Evolutionary conservation across 164 flowering plant genomes (phyloP), one percentile per base, ranked within the genome.

Genomic region (grape (Vitis vinifera)): DNA sequence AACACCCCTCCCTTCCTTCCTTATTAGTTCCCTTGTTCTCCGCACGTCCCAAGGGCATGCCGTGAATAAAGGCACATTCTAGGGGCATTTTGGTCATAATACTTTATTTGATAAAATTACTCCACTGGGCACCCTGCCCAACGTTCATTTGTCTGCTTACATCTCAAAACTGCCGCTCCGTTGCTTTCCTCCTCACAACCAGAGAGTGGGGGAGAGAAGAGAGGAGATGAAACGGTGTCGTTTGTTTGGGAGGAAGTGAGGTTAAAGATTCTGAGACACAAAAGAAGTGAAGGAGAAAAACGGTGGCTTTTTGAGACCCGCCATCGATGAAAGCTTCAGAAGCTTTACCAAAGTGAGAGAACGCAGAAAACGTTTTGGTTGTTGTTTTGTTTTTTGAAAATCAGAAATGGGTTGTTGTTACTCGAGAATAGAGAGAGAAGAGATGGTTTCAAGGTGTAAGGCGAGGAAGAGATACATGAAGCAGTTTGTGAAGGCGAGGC

Each of bases 381-480:
- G 27, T 23, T 23, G 27, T 37, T 3, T 37, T 37, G 44, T 37
- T 37, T 23, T 37, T 37, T 37, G 23, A 48, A 15, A 55, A 37
- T 52, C 8, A n/a, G 63, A 76, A 55, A 92, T 93, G 98, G 97
- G 98, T 15, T 82, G 90, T 66, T 89, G 89, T 67, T 85, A 81
- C 59, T 91, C 98, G 15, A 84, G 87, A 56, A 57, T 88, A 31
- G 94, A 89, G 70, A 86, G 84, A 68, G 91, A 88, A 71, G 98
- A 91, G 73, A 82, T 79, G 77, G 97, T 95, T 11, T 70, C 91
- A 3, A 74, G 96, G 48, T 95, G 99, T 86, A 93, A 83, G 66
- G 92, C 96, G 12, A 82, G 99, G 49, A 89, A 81, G 73, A 72
- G 90, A 59, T 93, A 93, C 84, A 89, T 91, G 92, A 95, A 95